phyloP scores from a whole-genome alignment of 1,139 yeast genomes.

The Hyphopichia burtonii region DNA sequence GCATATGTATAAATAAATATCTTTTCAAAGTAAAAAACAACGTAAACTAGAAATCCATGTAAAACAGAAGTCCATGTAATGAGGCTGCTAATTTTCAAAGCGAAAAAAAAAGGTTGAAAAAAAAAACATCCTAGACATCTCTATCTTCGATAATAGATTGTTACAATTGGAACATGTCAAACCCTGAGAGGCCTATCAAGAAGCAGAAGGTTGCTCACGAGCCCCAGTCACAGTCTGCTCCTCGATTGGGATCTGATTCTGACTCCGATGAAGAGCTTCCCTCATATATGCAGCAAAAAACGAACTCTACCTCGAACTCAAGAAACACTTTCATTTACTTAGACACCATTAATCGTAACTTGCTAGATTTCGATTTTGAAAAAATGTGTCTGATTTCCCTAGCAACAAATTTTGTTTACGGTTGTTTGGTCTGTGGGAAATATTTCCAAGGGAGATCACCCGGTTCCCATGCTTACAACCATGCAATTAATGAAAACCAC shows the following conservation, averaged over 20 bases:
- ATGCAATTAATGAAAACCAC: constrained; percentile 61
- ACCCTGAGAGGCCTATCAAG: background rate
- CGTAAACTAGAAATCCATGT: too few relatives aligned
- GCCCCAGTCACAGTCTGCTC: too few relatives aligned
- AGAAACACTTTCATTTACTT: constrained; percentile 27
- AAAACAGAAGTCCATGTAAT: background rate
- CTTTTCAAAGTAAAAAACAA: too few relatives aligned
- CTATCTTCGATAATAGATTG: too few relatives aligned
- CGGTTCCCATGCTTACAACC: constrained; percentile 65
- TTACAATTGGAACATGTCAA: too few relatives aligned
- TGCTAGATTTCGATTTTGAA: constrained; percentile 70
- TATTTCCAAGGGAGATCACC: constrained; percentile 68
- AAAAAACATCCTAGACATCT: too few relatives aligned
- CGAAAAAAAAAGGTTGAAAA: too few relatives aligned
- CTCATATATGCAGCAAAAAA: constrained; percentile 1
- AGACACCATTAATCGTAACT: constrained; percentile 53
- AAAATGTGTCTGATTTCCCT: constrained; percentile 65
- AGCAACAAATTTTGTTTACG: constrained; percentile 60
- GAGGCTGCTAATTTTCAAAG: too few relatives aligned
- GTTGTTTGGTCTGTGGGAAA: constrained; percentile 74
- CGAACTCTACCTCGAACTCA: background rate
- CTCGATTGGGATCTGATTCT: too few relatives aligned
- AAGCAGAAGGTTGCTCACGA: too few relatives aligned
- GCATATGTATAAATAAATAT: background rate
- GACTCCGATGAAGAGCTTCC: constrained; percentile 7